phyloP scores from a whole-genome alignment of 352 stramenopile genomes.

The Saprolegnia parasitica region DNA sequence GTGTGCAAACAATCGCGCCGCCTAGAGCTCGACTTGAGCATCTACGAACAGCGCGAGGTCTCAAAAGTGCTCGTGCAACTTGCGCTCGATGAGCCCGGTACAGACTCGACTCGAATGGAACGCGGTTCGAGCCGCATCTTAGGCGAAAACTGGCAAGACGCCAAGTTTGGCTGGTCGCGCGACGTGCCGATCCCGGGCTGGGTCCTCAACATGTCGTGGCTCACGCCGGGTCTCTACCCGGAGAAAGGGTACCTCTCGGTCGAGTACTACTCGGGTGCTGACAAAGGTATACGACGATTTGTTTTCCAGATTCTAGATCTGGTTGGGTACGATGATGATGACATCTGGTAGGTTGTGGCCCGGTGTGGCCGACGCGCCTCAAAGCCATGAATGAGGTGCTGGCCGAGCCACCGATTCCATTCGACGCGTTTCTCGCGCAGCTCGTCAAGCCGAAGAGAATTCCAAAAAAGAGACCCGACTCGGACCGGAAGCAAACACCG shows the following conservation, averaged over 20 bases:
- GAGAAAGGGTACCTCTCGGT: slow-evolving; percentile 69
- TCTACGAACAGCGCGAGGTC: slow-evolving; percentile 68
- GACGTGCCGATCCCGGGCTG: slow-evolving; percentile 71
- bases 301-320: background rate
- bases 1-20: too few relatives aligned
- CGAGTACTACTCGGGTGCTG: slow-evolving; percentile 72
- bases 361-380: slow-evolving; percentile 13
- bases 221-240: slow-evolving; percentile 69
- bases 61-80: slow-evolving; percentile 68
- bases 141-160: slow-evolving; percentile 73
- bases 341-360: slow-evolving; percentile 33
- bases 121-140: background rate
- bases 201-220: slow-evolving; percentile 78
- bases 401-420: slow-evolving; percentile 8
- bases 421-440: slow-evolving; percentile 22
- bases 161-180: slow-evolving; percentile 72
- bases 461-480: too few relatives aligned
- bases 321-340: background rate
- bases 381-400: slow-evolving; percentile 2
- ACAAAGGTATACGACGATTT: slow-evolving; percentile 36
- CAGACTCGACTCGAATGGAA: background rate
- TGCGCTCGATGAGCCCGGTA: slow-evolving; percentile 60
- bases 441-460: background rate
- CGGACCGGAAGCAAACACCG: too few relatives aligned
- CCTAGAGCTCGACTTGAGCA: slow-evolving; percentile 51